phyloP scores from a whole-genome alignment of 1,284 basidiomycete genomes.

The Mrakiaceae sp. region DNA sequence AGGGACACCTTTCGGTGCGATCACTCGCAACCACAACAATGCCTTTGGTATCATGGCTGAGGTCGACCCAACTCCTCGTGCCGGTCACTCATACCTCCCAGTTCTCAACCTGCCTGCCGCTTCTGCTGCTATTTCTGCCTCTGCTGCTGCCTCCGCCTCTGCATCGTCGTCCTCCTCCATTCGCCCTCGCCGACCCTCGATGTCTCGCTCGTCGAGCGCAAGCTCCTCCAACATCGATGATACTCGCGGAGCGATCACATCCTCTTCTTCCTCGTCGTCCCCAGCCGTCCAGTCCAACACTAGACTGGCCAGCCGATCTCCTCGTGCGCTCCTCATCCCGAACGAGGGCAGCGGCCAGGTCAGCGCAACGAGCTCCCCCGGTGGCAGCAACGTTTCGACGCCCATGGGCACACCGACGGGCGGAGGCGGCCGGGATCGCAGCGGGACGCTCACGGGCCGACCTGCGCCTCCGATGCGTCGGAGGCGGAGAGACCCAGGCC shows the following conservation, averaged over 20 bases:
- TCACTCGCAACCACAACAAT: no score
- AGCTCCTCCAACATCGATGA: no score
- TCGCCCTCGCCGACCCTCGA: neutral
- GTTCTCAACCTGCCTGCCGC: neutral
- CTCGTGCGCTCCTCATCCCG: neutral
- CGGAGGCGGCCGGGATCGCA: constrained; percentile 21
- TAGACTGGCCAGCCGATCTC: no score
- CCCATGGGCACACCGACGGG: constrained; percentile 30
- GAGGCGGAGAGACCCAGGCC: constrained; percentile 2
- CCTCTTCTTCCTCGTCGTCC: no score
- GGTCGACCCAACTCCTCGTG: no score
- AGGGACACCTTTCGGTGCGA: neutral
- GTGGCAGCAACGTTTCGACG: constrained; percentile 30
- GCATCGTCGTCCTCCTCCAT: neutral
- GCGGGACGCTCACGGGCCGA: constrained; percentile 28
- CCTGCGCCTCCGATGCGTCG: constrained; percentile 17
- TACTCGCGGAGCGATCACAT: no score
- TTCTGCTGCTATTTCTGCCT: neutral
- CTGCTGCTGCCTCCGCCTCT: neutral
- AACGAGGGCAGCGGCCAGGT: constrained; percentile 11
- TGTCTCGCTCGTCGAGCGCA: no score
- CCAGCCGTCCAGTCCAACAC: no score
- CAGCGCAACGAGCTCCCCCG: constrained; percentile 21
- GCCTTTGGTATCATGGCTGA: no score
- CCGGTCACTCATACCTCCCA: no score